Conservation (phyloP, 352 stramenopile genomes). For the Peronospora destructor region DNA sequence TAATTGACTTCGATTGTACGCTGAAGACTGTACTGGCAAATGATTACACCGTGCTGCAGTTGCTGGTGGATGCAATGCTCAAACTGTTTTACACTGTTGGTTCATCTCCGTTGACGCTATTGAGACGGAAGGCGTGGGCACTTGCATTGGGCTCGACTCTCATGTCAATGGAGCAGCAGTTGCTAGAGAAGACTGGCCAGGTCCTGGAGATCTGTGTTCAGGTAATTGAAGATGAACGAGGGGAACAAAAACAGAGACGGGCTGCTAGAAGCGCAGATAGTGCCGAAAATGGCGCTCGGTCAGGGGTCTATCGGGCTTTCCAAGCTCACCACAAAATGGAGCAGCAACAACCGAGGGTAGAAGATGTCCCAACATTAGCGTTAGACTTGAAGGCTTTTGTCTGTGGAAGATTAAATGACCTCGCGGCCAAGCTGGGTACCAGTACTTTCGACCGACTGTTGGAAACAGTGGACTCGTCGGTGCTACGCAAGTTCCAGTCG, state of each 20-base stretch:
- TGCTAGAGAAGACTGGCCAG: slow-evolving; percentile 56
- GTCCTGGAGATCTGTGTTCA: slow-evolving; percentile 60
- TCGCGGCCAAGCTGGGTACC: slow-evolving; percentile 37
- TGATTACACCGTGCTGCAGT: slow-evolving; percentile 31
- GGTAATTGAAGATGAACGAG: slow-evolving; percentile 63
- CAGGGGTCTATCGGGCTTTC: slow-evolving; percentile 50
- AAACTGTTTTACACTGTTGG: slow-evolving; percentile 66
- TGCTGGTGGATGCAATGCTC: slow-evolving; percentile 56
- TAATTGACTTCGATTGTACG: slow-evolving; percentile 41
- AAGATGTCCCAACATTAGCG: slow-evolving; percentile 34
- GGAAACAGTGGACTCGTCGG: slow-evolving; percentile 49
- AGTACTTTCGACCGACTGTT: slow-evolving; percentile 45
- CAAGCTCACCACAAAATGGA: slow-evolving; percentile 31
- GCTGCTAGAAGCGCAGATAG: slow-evolving; percentile 3
- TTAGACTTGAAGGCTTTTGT: slow-evolving; percentile 45
- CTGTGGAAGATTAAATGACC: slow-evolving; percentile 32
- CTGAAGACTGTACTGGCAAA: slow-evolving; percentile 39
- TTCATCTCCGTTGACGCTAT: slow-evolving; percentile 47
- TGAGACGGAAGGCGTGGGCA: slow-evolving; percentile 62
- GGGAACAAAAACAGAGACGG: slow-evolving; percentile 25
- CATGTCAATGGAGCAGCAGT: slow-evolving; percentile 27
- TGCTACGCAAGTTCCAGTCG: slow-evolving; percentile 48
- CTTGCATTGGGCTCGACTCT: slow-evolving; percentile 45
- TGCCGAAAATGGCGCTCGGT: slow-evolving; percentile 9
- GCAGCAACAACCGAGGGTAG: slow-evolving; percentile 16